A percentile compares a stretch with the other conserved stretches of the same genome.
Evolutionary conservation across 768 basidiomycete genomes (phyloP).

Genomic region (Amanita thiersii): DNA sequence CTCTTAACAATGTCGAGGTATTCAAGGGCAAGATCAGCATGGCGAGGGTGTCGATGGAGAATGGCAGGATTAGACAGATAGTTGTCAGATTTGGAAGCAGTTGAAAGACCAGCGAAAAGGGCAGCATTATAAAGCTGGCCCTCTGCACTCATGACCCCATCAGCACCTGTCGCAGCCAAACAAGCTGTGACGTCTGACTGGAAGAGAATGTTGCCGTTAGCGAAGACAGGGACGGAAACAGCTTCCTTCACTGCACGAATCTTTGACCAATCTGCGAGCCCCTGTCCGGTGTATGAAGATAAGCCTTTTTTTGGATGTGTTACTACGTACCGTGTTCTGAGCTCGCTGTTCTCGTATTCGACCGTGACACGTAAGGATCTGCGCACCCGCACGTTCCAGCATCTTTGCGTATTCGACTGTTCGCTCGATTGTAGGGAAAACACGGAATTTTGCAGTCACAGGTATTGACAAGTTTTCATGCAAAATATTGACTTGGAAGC

Average conservation of each 20-base stretch:
- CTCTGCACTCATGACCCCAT: slow-evolving; percentile 94
- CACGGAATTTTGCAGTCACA: slow-evolving; percentile 93
- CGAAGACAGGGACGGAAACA: slow-evolving; percentile 89
- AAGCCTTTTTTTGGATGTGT: neutral
- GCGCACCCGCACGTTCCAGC: slow-evolving; percentile 92
- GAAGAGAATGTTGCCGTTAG: slow-evolving; percentile 93
- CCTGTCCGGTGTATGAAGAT: slow-evolving; percentile 36
- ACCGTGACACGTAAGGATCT: slow-evolving; percentile 92
- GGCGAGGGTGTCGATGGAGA: slow-evolving; percentile 43
- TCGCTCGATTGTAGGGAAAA: slow-evolving; percentile 78
- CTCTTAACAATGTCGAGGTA: slow-evolving; percentile 75
- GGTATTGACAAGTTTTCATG: slow-evolving; percentile 83
- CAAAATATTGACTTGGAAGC: slow-evolving; percentile 65
- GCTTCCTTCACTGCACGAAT: slow-evolving; percentile 88
- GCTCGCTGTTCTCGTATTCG: slow-evolving; percentile 89
- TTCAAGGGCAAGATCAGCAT: slow-evolving; percentile 68
- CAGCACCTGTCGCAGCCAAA: slow-evolving; percentile 76
- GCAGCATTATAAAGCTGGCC: slow-evolving; percentile 91
- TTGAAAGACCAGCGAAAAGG: slow-evolving; percentile 42
- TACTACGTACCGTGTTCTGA: slow-evolving; percentile 50
- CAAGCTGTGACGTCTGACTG: slow-evolving; percentile 77
- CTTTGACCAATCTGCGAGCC: slow-evolving; percentile 83
- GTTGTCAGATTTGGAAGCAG: slow-evolving; percentile 11
- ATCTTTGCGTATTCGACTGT: slow-evolving; percentile 94
- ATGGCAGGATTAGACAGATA: slow-evolving; percentile 22